Base-by-base conservation (phyloP, 2,329 filamentous ascomycete species). In the Fusarium ramigenum region DNA sequence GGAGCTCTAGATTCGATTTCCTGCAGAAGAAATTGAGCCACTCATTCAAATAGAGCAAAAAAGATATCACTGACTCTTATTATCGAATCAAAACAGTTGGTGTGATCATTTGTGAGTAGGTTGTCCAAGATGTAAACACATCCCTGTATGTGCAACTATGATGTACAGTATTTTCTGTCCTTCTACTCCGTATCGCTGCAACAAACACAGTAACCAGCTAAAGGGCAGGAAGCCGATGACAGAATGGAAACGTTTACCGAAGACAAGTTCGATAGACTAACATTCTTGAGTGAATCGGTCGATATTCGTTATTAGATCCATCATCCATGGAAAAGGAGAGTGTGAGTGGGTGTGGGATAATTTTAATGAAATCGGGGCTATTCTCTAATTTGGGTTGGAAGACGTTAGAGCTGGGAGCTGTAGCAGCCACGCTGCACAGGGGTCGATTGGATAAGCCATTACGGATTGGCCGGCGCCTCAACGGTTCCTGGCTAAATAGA, bases 401-500 rank as follows among this genome's bases (percentile, higher is more conserved):
- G 61, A 66, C 70, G 50, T 60, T 72, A 40, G 44, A 73, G 36
- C 61, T 67, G 52, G 50, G 61, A 70, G 59, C 65, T 56, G 59
- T 58, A 42, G 34, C 50, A 67, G 63, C 63, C 47, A 64, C 60
- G 32, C 46, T 57, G 57, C 19, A 34, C 39, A 49, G 60, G 60
- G 47, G 57, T 47, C 46, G 10, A 53, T 54, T 53, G 54, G 59
- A 52, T 32, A 56, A 73, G 63, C 43, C 67, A 47, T 39, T 18
- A 28, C 12, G 54, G 64, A 75, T 76, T 75, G 75, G 75, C 30
- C 43, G 50, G 43, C 44, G 39, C 39, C 36, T 49, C 47, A 65
- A 65, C 70, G 68, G 78, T 78, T 78, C 77, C 77, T 79, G 78
- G 73, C 71, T 78, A 76, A 67, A 44, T 39, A 75, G 62, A 71